phyloP scores from a whole-genome alignment of 768 basidiomycete genomes.

The Mycena alexandri region DNA sequence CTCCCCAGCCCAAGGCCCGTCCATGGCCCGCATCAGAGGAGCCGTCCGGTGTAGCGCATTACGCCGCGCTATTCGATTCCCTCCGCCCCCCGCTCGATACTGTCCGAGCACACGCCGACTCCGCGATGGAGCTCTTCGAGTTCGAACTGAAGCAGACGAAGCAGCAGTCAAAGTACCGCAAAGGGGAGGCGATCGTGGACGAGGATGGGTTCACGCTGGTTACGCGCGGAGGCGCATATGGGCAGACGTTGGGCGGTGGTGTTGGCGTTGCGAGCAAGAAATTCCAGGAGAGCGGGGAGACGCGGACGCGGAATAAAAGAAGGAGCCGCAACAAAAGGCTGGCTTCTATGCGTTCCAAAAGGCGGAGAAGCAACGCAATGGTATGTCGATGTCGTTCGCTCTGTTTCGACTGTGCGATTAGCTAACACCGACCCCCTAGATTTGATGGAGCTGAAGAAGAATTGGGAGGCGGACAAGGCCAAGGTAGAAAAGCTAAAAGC shows the following conservation, averaged over 20 bases:
- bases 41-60: constrained; percentile 81
- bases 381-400: constrained; percentile 57
- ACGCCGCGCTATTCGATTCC: constrained; percentile 70
- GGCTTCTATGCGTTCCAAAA: constrained; percentile 93
- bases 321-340: constrained; percentile 75
- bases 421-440: constrained; percentile 53
- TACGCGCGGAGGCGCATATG: constrained; percentile 91
- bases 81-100: constrained; percentile 82
- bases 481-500: constrained; percentile 86
- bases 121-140: constrained; percentile 82
- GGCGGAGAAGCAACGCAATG: constrained; percentile 88
- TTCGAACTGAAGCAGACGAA: constrained; percentile 72
- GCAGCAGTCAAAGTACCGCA: constrained; percentile 75
- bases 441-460: constrained; percentile 79
- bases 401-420: constrained; percentile 7
- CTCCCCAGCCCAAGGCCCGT: constrained; percentile 63
- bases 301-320: constrained; percentile 64
- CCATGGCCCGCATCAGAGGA: constrained; percentile 75
- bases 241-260: constrained; percentile 88
- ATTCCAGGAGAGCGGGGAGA: constrained; percentile 72
- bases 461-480: constrained; percentile 91
- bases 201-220: constrained; percentile 97
- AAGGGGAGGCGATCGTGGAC: constrained; percentile 92
- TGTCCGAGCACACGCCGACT: constrained; percentile 85
- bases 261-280: constrained; percentile 72